Percentiles rank a stretch among this genome's conserved stretches.
These are phyloP conservation scores for Termitomyces sp. DNA, from an alignment of 768 basidiomycete genomes.

Conservation along the genomic window DNA sequence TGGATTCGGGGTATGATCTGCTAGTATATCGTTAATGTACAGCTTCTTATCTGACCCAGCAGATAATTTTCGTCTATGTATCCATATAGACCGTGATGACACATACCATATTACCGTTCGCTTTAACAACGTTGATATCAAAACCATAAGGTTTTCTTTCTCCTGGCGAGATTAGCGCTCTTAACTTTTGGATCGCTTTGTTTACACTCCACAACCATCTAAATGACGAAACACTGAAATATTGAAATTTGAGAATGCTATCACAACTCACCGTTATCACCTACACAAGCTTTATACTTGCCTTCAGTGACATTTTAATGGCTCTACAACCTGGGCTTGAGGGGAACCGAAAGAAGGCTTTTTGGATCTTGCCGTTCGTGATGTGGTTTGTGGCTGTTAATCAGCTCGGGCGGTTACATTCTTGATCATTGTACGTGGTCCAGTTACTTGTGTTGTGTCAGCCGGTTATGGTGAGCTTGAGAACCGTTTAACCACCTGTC, in stretches of 20 bases:
- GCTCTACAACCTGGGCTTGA: neutral
- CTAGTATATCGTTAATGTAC: neutral
- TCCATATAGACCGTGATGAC: no score
- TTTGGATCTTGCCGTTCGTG: neutral
- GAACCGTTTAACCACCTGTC: neutral
- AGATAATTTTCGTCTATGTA: neutral
- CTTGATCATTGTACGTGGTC: neutral
- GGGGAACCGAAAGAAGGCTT: neutral
- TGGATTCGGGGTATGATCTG: no score
- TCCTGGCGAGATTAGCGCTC: no score
- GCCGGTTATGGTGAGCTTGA: neutral
- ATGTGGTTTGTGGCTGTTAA: neutral
- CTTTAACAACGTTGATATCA: no score
- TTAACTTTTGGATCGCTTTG: no score
- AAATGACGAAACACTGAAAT: neutral
- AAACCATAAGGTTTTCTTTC: no score
- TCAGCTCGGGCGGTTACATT: neutral
- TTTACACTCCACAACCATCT: neutral
- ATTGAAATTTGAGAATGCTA: no score
- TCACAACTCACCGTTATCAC: no score
- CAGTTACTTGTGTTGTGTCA: neutral
- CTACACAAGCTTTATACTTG: no score
- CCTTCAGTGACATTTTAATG: no score
- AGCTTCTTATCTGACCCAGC: no score
- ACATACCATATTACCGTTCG: neutral